Evolutionary conservation across 768 basidiomycete species (phyloP).

Genomic region (Calvatia gigantea): DNA sequence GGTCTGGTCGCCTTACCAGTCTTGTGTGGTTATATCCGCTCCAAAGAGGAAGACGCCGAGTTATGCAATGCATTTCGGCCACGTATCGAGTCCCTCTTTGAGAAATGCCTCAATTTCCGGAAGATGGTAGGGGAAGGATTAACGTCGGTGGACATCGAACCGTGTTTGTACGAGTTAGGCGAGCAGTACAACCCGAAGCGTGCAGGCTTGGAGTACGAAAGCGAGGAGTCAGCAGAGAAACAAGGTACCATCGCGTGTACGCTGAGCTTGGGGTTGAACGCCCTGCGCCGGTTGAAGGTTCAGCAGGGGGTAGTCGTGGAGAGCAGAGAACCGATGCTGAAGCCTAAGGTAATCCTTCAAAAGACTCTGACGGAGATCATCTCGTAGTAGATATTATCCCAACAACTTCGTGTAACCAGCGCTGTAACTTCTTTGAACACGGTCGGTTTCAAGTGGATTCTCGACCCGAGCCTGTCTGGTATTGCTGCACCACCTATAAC

Average conservation of each 20-base stretch:
- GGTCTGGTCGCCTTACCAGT: neutral
- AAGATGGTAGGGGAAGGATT: slow-evolving; percentile 25
- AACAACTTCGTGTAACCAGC: too few species aligned
- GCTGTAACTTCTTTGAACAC: too few species aligned
- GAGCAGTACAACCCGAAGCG: slow-evolving; percentile 9
- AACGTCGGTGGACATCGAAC: slow-evolving; percentile 20
- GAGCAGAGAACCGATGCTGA: slow-evolving; percentile 1
- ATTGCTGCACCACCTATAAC: too few species aligned
- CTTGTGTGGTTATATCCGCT: neutral
- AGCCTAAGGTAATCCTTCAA: slow-evolving; percentile 14
- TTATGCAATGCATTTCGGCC: slow-evolving; percentile 17
- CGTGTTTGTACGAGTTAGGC: slow-evolving; percentile 16
- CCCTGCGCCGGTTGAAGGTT: neutral
- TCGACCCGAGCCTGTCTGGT: too few species aligned
- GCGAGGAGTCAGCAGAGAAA: slow-evolving; percentile 1
- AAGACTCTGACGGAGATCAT: slow-evolving; percentile 14
- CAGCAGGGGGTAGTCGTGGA: slow-evolving; percentile 4
- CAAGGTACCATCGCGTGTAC: slow-evolving; percentile 7
- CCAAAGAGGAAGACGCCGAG: neutral
- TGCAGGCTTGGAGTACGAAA: slow-evolving; percentile 25
- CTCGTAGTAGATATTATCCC: too few species aligned
- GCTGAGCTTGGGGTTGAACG: slow-evolving; percentile 6
- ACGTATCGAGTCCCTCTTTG: slow-evolving; percentile 24
- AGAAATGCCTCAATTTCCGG: slow-evolving; percentile 22
- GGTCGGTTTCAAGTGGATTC: too few species aligned